Base-by-base conservation (phyloP, 1,284 basidiomycete genomes). In the Malassezia globosa region DNA sequence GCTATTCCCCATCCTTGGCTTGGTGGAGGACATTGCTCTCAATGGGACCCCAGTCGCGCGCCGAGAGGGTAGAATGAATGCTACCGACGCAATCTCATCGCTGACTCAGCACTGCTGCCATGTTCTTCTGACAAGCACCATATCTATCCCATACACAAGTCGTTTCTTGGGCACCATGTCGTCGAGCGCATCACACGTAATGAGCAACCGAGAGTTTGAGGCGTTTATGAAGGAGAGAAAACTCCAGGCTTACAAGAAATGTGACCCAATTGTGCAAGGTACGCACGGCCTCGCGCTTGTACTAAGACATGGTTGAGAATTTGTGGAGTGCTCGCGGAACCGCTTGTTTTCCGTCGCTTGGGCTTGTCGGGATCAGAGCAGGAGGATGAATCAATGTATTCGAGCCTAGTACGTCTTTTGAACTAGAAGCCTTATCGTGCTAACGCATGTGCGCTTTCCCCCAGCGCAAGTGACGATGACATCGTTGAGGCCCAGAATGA, bases 121-220 rank as follows among this genome's bases (percentile, higher is more conserved):
- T 2, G 11, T 21, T 25, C n/a, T 26, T 19, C 39, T 14, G 24
- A 13, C 11, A 16, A 25, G n/a, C 21, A 13, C 24, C 26, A 24
- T 38, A 11, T 38, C 37, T 38, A 22, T 25, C 37, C 23, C 37
- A 25, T 25, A 38, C 37, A 25, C 23, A 38, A 14, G 23, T 2
- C 7, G 39, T 18, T 13, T 4, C 11, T 16, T 24, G 10, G 24
- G 13, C n/a, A 21, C 4, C 24, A 47, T 27, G 31, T 42, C 45
- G 50, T 39, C 44, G 29, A 37, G 39, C 27, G 29, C 25, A 0
- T 37, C 50, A 37, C 37, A 29, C 16, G 50, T 52, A 13, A 39
- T 52, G 50, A 52, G 50, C 50, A 52, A 52, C 18, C 50, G 50
- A 5, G 50, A 52, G 34, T 52, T 46, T 27, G 50, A 52, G 16